Conservation (phyloP, 805 yeast species). For the Metschnikowia koreensis region DNA sequence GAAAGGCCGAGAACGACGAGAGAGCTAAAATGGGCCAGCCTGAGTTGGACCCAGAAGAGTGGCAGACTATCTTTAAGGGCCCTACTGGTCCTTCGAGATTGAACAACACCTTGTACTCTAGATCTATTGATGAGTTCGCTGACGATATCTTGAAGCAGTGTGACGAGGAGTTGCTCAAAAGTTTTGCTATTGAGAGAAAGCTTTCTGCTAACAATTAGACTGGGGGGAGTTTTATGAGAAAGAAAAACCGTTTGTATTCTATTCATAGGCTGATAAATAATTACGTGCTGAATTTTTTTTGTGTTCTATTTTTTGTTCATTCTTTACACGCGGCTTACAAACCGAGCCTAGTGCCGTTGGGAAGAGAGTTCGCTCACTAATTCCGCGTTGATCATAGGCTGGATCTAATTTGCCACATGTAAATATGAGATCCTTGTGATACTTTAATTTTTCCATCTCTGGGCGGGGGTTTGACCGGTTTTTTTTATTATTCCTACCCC, state of each 20-base stretch:
- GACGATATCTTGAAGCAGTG: conserved; percentile 69
- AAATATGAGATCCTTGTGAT: background rate
- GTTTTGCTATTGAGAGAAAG: conserved; percentile 57
- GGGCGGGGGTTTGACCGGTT: too few species aligned
- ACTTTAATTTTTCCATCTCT: too few species aligned
- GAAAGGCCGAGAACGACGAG: conserved; percentile 62
- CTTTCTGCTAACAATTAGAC: conserved; percentile 29
- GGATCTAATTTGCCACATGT: background rate
- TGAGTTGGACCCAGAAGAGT: conserved; percentile 56
- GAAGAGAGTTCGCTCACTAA: conserved; percentile 1
- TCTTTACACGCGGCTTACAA: too few species aligned
- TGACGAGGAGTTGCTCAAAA: conserved; percentile 62
- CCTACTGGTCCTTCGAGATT: conserved; percentile 75
- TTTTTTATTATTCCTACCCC: too few species aligned
- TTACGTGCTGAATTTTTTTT: conserved; percentile 2
- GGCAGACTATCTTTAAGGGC: conserved; percentile 63
- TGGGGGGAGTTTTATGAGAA: background rate
- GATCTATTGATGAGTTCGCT: conserved; percentile 68
- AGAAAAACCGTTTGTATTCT: conserved; percentile 7
- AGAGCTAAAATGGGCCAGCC: conserved; percentile 58
- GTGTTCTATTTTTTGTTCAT: background rate
- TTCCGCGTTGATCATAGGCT: conserved; percentile 7
- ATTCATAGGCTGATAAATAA: conserved; percentile 3
- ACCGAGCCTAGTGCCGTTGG: too few species aligned
- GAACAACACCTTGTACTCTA: conserved; percentile 65